Base-by-base conservation (phyloP, 2,329 filamentous ascomycete genomes). In the Cordyceps militaris region DNA sequence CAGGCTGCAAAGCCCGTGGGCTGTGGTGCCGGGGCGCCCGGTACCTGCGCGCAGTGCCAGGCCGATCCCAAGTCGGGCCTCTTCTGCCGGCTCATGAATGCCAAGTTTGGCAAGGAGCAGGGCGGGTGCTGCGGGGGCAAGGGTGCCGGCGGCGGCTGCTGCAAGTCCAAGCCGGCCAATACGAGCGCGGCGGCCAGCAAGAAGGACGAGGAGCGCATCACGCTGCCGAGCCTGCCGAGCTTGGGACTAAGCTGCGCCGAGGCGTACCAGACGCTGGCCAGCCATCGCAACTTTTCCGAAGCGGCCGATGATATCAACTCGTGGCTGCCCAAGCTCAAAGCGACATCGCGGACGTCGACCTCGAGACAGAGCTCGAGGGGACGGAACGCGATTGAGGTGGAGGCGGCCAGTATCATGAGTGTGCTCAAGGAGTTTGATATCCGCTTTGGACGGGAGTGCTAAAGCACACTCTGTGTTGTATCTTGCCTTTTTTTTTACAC, bases 371-470 rank as follows among this genome's bases (percentile, higher is more conserved):
- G 57, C 72, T 52, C 67, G 56, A 70, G 69, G 56, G 71, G 73
- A 60, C 76, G 76, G 57, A 79, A 80, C 43, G 84, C 88, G 1
- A 84, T 91, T 65, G 88, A 92, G 69, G 87, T 92, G 16, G 88
- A 92, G 71, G 87, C 88, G 7, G 88, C 88, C 0, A 91, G 88
- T 69, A 90, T 92, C 56, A 91, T 92, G 88, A 87, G 86, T 43
- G 88, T 91, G n/a, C 73, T 92, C 60, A 89, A 88, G 70, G 86
- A 88, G 62, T 92, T 92, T 72, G 88, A 92, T 66, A 79, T 89
- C 51, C 76, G 88, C 56, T 92, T 92, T 69, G 84, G 84, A 40
- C 66, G 71, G 38, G 70, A 72, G 49, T 68, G 68, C 47, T 73
- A 63, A 67, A 54, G 34, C 23, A 47, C 10, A 24, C 23, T 24